These are phyloP conservation scores for Rhodocollybia butyracea DNA, from an alignment of 768 basidiomycete species.

Conservation along the genomic window DNA sequence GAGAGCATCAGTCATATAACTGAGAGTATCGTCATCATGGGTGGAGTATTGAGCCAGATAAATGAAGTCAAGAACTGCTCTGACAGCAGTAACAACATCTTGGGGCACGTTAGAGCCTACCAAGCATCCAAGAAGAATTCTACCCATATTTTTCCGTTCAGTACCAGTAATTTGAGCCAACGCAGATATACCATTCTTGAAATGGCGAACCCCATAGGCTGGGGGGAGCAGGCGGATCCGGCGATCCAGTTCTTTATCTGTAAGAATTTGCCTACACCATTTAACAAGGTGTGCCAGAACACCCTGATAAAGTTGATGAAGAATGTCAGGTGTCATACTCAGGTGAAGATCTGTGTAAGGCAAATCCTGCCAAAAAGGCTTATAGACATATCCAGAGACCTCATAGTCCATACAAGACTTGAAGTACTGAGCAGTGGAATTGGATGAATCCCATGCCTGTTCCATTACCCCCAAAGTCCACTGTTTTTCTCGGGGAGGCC, in stretches of 20 bases:
- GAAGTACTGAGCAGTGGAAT: too few relatives aligned
- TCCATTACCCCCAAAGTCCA: neutral
- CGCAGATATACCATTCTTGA: conserved; percentile 33
- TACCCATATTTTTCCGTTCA: conserved; percentile 26
- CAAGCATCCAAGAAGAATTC: conserved; percentile 24
- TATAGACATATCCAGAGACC: neutral
- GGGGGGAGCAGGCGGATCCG: conserved; percentile 28
- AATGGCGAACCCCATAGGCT: conserved; percentile 23
- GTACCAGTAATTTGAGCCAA: conserved; percentile 36
- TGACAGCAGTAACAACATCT: conserved; percentile 15
- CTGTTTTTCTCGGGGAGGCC: neutral
- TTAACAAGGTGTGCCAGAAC: conserved; percentile 38
- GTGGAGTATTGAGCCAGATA: conserved; percentile 17
- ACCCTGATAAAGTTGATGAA: conserved; percentile 50
- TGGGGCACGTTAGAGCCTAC: neutral
- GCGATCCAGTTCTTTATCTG: conserved; percentile 32
- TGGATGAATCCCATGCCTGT: too few relatives aligned
- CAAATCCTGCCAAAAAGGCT: conserved; percentile 40
- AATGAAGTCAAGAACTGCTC: conserved; percentile 30
- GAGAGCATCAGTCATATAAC: conserved; percentile 12
- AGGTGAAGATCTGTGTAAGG: conserved; percentile 37
- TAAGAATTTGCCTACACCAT: conserved; percentile 27
- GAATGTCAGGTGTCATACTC: conserved; percentile 41
- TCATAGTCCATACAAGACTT: too few relatives aligned
- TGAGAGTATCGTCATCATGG: conserved; percentile 14